phyloP scores from a whole-genome alignment of 768 basidiomycete genomes.

The Leucocoprinus leucothites region DNA sequence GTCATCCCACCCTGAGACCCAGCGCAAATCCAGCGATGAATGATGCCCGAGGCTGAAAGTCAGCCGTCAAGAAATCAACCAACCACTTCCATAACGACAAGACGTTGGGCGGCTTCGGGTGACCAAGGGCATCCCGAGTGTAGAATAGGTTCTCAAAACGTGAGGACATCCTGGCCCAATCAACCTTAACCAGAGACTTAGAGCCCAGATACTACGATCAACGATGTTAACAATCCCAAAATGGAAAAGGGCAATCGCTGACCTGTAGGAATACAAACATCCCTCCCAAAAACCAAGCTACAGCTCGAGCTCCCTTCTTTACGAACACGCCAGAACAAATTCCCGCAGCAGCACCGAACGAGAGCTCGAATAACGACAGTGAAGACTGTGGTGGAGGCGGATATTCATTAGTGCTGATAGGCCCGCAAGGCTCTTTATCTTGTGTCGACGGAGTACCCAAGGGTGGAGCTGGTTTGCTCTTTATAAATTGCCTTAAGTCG shows the following conservation, averaged over 20 bases:
- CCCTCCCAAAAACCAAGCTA: constrained; percentile 87
- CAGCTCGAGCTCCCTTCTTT: constrained; percentile 86
- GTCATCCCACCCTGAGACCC: constrained; percentile 78
- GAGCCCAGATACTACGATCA: constrained; percentile 75
- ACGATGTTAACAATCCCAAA: not conserved
- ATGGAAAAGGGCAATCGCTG: constrained; percentile 16
- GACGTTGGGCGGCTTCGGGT: constrained; percentile 59
- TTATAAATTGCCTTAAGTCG: not conserved
- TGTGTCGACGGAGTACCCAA: not conserved
- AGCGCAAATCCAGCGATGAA: constrained; percentile 83
- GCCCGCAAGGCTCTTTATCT: not conserved
- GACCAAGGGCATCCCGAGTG: constrained; percentile 54
- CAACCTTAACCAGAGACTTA: constrained; percentile 65
- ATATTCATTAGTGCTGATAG: constrained; percentile 5
- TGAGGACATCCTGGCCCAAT: constrained; percentile 67
- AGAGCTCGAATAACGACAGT: constrained; percentile 76
- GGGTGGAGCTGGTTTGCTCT: not conserved
- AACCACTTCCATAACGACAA: constrained; percentile 63
- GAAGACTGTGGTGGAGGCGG: constrained; percentile 68
- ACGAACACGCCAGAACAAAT: constrained; percentile 90
- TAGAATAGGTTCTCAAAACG: constrained; percentile 77
- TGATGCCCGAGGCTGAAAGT: constrained; percentile 88
- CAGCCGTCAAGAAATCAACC: constrained; percentile 82
- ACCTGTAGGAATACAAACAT: constrained; percentile 91
- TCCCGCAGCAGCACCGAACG: constrained; percentile 87